phyloP scores from a whole-genome alignment of 371 early-diverging fungal species.

The Rhizomucor miehei region DNA sequence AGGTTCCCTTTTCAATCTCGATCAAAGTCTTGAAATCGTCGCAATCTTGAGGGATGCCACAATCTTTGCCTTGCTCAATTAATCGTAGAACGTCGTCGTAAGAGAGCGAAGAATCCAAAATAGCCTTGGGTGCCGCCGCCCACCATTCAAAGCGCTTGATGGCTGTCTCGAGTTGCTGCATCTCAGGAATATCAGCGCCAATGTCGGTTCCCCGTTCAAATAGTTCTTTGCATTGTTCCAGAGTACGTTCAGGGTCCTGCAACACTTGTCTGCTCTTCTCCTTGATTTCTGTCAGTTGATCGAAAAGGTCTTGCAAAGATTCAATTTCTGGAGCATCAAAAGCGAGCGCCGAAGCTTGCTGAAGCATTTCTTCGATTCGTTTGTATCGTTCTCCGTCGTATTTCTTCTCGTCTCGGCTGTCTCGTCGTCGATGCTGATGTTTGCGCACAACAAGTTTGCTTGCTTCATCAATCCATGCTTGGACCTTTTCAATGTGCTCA shows the following conservation, averaged over 20 bases:
- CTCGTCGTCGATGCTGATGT: constrained; percentile 21
- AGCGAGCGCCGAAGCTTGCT: constrained; percentile 8
- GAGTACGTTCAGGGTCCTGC: neutral
- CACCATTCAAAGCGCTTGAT: constrained; percentile 13
- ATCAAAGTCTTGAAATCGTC: constrained; percentile 3
- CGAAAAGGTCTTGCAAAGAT: constrained; percentile 6
- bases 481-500: constrained; percentile 12
- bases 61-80: constrained; percentile 10
- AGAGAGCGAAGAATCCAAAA: neutral
- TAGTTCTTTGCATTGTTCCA: constrained; percentile 5
- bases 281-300: constrained; percentile 7
- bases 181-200: constrained; percentile 17
- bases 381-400: constrained; percentile 7
- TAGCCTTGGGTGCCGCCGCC: constrained; percentile 5
- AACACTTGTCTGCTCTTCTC: constrained; percentile 4
- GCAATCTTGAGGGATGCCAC: constrained; percentile 2
- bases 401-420: constrained; percentile 2
- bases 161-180: constrained; percentile 7
- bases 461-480: constrained; percentile 19
- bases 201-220: constrained; percentile 8
- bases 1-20: constrained; percentile 3
- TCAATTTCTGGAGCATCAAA: constrained; percentile 17
- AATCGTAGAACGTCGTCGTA: constrained; percentile 9
- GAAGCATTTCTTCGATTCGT: constrained; percentile 11
- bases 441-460: constrained; percentile 21